Base-by-base conservation (phyloP, 2,329 filamentous ascomycete species). In the Emergomyces africanus region DNA sequence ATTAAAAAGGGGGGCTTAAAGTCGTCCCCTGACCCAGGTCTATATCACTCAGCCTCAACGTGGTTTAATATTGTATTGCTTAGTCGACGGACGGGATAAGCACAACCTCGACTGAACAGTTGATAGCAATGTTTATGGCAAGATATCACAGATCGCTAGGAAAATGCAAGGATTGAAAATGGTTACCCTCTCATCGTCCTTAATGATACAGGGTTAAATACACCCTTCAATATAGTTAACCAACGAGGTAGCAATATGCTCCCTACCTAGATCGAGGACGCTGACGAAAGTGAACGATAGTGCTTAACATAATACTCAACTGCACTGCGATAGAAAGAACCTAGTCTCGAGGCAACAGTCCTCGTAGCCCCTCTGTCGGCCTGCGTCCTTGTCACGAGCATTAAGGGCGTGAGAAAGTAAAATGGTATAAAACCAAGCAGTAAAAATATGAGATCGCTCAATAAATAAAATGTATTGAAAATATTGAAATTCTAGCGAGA, bases 121-220 rank as follows among this genome's bases (percentile, higher is more conserved):
- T 44, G 18, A 42, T 42, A 42, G 39, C 8, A 20, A 20, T 10
- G 4, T n/a, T 20, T n/a, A 15, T 20, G 28, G 28, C 10, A 51
- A 20, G 15, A 23, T 9, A 20, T 3, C 25, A 8, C n/a, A 35
- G 30, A 14, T 53, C 14, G 18, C 28, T 8, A 2, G 33, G 49
- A 35, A 33, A 35, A 2, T 39, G 33, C 41, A 44, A 44, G 78
- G 39, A 83, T 87, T 3, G 70, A 84, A 83, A 65, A 84, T 80
- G 46, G 82, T 87, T 61, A 83, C 87, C 61, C 87, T 87, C 67
- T 85, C 82, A 1, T 86, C 83, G 0, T 86, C 83, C 0, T 84
- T 84, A 8, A 85, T 83, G 0, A 84, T 87, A 1, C 87, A 6
- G 33, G 30, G 3, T 30, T 30, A 30, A 35, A 35, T 8, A 44